Conservation (phyloP, 768 basidiomycete genomes). For the Amanita fuliginea region DNA sequence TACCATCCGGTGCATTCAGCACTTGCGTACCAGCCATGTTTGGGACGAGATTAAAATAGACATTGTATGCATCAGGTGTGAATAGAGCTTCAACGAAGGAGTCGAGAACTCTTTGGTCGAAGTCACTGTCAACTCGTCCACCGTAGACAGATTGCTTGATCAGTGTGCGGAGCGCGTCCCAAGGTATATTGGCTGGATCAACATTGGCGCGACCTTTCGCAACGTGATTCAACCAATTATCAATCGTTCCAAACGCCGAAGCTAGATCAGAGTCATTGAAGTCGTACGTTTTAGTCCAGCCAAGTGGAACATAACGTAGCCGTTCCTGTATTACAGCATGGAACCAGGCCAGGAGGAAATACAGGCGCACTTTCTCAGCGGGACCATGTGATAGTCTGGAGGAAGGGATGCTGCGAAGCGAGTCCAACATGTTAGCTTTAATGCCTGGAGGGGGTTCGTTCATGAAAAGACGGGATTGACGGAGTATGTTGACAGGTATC, state of each 20-base stretch:
- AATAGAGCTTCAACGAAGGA: constrained; percentile 90
- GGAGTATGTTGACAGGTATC: constrained; percentile 93
- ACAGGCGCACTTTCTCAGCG: constrained; percentile 83
- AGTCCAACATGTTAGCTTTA: constrained; percentile 92
- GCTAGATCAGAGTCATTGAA: constrained; percentile 99
- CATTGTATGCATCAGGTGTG: constrained; percentile 80
- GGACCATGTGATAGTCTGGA: constrained; percentile 76
- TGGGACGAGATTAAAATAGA: constrained; percentile 84
- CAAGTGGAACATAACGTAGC: constrained; percentile 88
- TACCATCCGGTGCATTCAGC: constrained; percentile 79
- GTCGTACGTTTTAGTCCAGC: constrained; percentile 96
- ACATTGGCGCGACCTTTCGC: constrained; percentile 88
- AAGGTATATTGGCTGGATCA: constrained; percentile 85
- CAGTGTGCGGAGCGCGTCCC: constrained; percentile 88
- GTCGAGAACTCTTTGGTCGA: constrained; percentile 87
- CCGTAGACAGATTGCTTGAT: constrained; percentile 97
- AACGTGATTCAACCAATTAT: constrained; percentile 72
- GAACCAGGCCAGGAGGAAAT: constrained; percentile 98
- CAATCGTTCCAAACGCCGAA: constrained; percentile 86
- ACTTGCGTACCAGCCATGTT: constrained; percentile 42
- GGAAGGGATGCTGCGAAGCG: constrained; percentile 62
- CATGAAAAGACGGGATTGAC: constrained; percentile 95
- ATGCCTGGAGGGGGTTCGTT: constrained; percentile 97
- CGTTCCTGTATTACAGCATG: constrained; percentile 97
- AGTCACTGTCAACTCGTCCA: constrained; percentile 88